These are phyloP conservation scores for Cardiospermum halicacabum DNA, from an alignment of 345 rosid species.

Conservation along the genomic window DNA sequence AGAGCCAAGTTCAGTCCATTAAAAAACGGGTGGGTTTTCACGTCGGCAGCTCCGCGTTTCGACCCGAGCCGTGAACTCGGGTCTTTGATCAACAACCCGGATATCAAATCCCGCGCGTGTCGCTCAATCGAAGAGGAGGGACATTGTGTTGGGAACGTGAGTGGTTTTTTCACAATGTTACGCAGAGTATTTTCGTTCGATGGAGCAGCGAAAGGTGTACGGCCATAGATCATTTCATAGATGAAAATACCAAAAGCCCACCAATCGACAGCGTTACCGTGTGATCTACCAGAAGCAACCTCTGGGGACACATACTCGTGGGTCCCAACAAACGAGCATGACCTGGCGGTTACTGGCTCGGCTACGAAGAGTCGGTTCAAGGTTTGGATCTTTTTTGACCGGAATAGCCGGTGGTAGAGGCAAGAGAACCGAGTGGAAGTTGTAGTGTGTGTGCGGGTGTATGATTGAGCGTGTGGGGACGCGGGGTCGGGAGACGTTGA, in stretches of 20 bases:
- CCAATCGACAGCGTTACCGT: slow-evolving; percentile 95
- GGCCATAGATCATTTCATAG: slow-evolving; percentile 83
- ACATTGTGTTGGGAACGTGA: slow-evolving; percentile 53
- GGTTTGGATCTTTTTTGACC: slow-evolving; percentile 60
- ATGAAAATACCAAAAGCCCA: slow-evolving; percentile 85
- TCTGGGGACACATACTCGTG: slow-evolving; percentile 97
- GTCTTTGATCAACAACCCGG: slow-evolving; percentile 66
- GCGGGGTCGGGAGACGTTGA: slow-evolving; percentile 42
- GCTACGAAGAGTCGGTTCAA: slow-evolving; percentile 65
- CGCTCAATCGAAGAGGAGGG: slow-evolving; percentile 42
- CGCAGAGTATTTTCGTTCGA: slow-evolving; percentile 80
- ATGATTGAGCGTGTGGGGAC: slow-evolving; percentile 12
- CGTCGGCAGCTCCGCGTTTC: slow-evolving; percentile 78
- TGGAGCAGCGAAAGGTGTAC: slow-evolving; percentile 75
- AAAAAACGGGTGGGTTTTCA: slow-evolving; percentile 83
- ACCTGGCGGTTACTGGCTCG: slow-evolving; percentile 88
- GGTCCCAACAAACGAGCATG: slow-evolving; percentile 90
- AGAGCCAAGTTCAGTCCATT: slow-evolving; percentile 78
- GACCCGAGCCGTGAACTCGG: slow-evolving; percentile 71
- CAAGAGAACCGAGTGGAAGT: slow-evolving; percentile 33
- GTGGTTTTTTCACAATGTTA: slow-evolving; percentile 64
- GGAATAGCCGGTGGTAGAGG: slow-evolving; percentile 49
- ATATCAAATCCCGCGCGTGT: slow-evolving; percentile 69
- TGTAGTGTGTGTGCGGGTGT: slow-evolving; percentile 22
- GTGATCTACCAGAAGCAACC: slow-evolving; percentile 86